Conservation (phyloP, 1,139 yeast genomes). For the Suhomyces terraborum region DNA sequence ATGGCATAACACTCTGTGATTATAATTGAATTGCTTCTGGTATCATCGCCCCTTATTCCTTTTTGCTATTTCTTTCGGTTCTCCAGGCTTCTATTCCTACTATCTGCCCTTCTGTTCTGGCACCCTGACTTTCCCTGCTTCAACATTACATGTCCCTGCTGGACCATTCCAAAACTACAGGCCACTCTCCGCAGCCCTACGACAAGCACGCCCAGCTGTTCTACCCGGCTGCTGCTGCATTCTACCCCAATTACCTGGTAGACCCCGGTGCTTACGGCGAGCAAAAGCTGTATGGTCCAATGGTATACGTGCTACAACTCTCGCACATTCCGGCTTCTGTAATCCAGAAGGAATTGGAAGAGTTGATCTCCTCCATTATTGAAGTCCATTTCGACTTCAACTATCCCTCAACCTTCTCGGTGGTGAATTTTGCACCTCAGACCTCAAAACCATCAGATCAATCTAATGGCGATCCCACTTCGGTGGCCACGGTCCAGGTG, state of each 20-base stretch:
- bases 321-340: conserved; percentile 17
- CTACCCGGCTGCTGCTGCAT: not conserved
- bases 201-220: conserved; percentile 24
- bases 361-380: conserved; percentile 22
- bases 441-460: not conserved
- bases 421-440: conserved; percentile 8
- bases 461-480: conserved; percentile 1
- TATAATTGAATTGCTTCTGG: too few relatives aligned
- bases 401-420: conserved; percentile 6
- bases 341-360: conserved; percentile 14
- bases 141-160: conserved; percentile 7
- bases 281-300: not conserved
- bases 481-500: conserved; percentile 20
- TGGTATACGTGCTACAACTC: conserved; percentile 3
- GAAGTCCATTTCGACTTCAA: conserved; percentile 15
- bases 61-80: not conserved
- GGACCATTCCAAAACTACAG: conserved; percentile 3
- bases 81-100: not conserved
- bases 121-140: too few relatives aligned
- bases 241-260: not conserved
- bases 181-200: conserved; percentile 10
- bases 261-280: not conserved
- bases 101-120: too few relatives aligned
- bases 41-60: not conserved
- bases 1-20: too few relatives aligned